Evolutionary conservation across 1,139 yeast species (phyloP).

Genomic region (Candida pseudoviswanathii): DNA sequence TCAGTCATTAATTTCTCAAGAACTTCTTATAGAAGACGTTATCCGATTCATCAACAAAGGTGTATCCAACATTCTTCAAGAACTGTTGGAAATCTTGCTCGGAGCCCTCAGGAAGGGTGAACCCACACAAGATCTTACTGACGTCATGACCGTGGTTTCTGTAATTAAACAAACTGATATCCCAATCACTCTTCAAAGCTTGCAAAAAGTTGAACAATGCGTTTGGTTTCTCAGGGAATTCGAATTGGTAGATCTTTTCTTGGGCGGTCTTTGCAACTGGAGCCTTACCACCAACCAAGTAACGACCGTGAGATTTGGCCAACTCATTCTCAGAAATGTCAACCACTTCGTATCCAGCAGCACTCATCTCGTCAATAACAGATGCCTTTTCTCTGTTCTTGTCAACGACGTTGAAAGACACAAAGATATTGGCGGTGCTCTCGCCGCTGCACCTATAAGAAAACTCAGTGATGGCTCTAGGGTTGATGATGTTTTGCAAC

Average conservation of each 20-base stretch:
- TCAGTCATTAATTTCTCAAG: conserved; percentile 31
- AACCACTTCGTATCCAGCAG: conserved; percentile 59
- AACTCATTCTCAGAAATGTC: conserved; percentile 91
- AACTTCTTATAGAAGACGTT: conserved; percentile 82
- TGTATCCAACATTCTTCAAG: conserved; percentile 72
- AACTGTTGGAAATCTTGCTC: conserved; percentile 64
- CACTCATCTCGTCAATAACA: conserved; percentile 41
- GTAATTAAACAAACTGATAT: conserved; percentile 90
- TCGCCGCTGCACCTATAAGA: conserved; percentile 72
- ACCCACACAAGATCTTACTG: conserved; percentile 89
- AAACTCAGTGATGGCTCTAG: conserved; percentile 91
- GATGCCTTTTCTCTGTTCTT: conserved; percentile 55
- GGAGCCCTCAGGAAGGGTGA: conserved; percentile 78
- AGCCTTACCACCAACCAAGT: conserved; percentile 88
- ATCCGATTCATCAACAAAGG: conserved; percentile 78
- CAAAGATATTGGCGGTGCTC: conserved; percentile 73
- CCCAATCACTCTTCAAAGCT: conserved; percentile 79
- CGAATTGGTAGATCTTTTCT: conserved; percentile 81
- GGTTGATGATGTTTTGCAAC: conserved; percentile 74
- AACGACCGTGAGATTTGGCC: conserved; percentile 96
- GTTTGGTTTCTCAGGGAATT: conserved; percentile 97
- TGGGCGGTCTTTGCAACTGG: conserved; percentile 32
- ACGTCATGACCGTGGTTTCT: conserved; percentile 96
- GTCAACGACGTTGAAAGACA: conserved; percentile 82
- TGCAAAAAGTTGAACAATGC: conserved; percentile 81